These are phyloP conservation scores for Dioszegia crocea DNA, from an alignment of 768 basidiomycete genomes.

Conservation along the genomic window DNA sequence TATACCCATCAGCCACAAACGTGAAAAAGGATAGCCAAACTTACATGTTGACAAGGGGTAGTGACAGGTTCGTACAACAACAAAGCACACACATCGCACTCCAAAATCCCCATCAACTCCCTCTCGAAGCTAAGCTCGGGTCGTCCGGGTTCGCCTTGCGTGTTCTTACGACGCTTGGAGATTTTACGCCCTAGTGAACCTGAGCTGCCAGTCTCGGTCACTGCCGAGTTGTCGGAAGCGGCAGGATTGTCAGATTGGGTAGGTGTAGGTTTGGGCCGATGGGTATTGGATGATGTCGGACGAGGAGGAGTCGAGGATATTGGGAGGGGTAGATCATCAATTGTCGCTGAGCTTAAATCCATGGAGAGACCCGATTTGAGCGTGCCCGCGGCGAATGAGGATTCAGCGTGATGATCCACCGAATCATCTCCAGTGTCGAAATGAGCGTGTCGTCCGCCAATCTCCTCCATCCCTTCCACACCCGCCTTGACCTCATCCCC, in stretches of 20 bases:
- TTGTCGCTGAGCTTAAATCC: neutral
- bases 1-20: conserved; percentile 43
- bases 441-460: neutral
- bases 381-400: neutral
- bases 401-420: neutral
- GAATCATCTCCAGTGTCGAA: neutral
- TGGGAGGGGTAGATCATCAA: neutral
- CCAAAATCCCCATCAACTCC: conserved; percentile 61
- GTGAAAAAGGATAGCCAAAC: conserved; percentile 7
- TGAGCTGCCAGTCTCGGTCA: neutral
- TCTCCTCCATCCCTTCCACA: neutral
- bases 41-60: conserved; percentile 88
- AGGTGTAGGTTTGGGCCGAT: neutral
- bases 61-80: conserved; percentile 82
- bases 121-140: conserved; percentile 42
- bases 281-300: too few relatives aligned
- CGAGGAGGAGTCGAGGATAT: neutral
- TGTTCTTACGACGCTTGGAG: neutral
- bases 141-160: neutral
- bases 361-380: neutral
- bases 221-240: neutral
- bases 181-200: neutral
- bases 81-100: conserved; percentile 86
- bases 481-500: too few relatives aligned
- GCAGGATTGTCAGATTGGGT: neutral